Conservation (phyloP, 2,329 filamentous ascomycete species). For the Plectosphaerella cucumerina region DNA sequence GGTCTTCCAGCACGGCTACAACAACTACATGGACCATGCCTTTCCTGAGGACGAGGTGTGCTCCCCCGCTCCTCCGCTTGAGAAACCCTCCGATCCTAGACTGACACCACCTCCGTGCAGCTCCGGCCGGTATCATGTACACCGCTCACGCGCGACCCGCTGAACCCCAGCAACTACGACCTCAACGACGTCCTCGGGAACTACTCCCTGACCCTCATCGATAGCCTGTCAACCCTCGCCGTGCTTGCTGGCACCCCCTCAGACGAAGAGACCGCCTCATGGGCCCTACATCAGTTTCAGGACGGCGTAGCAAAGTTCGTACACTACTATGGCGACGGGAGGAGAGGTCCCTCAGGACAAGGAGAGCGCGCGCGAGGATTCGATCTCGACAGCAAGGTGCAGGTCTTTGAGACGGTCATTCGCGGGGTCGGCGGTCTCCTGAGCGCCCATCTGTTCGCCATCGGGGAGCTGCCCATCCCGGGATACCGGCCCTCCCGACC, state of each 20-base stretch:
- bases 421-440: conserved; percentile 85
- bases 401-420: conserved; percentile 98
- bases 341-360: conserved; percentile 59
- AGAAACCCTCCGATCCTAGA: background rate
- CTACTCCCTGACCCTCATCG: conserved; percentile 92
- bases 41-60: conserved; percentile 88
- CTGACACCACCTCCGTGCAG: conserved; percentile 32
- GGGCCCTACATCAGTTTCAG: conserved; percentile 73
- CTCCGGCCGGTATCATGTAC: conserved; percentile 80
- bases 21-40: conserved; percentile 90
- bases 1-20: conserved; percentile 96
- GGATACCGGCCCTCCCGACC: conserved; percentile 60
- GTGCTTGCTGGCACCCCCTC: conserved; percentile 77
- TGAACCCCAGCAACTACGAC: conserved; percentile 75
- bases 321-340: conserved; percentile 81
- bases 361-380: conserved; percentile 77
- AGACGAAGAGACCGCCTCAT: conserved; percentile 48
- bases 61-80: background rate
- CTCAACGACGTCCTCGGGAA: conserved; percentile 96
- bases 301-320: conserved; percentile 73
- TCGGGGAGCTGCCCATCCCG: conserved; percentile 81
- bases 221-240: conserved; percentile 89
- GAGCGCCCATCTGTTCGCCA: conserved; percentile 89
- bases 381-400: conserved; percentile 94
- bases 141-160: conserved; percentile 77